Base-by-base conservation (phyloP, 495 filamentous ascomycete species). In the Schizothecium vesticola region DNA sequence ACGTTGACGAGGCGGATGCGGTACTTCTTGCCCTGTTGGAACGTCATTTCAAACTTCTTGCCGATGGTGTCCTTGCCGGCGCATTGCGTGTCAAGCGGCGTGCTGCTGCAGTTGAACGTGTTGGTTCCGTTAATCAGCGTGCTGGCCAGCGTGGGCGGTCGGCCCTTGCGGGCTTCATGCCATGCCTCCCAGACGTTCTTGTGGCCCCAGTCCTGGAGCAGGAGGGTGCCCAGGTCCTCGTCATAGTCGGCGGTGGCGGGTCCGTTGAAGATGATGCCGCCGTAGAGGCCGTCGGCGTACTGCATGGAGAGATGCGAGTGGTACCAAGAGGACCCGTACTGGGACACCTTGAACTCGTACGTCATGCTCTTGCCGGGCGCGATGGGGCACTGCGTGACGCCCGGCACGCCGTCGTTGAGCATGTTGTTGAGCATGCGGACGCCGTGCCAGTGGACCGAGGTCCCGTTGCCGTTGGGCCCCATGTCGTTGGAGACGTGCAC, bases 321-420 rank as follows among this genome's bases (percentile, higher is more conserved):
- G 55, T 83, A 88, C 84, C 84, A 88, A 2, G 76, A 76, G 1
- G 82, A 82, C 6, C 88, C 88, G 59, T 88, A 88, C 63, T 86
- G 81, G 1, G 72, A 79, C 0, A 80, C 84, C 25, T 77, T 74
- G 63, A 84, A 88, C 26, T 70, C 76, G 69, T 90, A 89, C 1
- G 84, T 87, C 57, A 82, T 73, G 6, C 62, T 71, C 6, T 75
- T 65, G 24, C 82, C 82, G 0, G 83, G 81, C 11, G 82, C 74
- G 56, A 86, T 84, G 1, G 83, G 82, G 61, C 84, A 86, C 67
- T 86, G 80, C 0, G 81, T 78, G 10, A 84, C 73, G 8, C 75
- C 76, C 4, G 77, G 76, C 0, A 84, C 80, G 29, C 83, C 83
- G 63, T 85, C 82, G 60, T 75, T 71, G 51, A 84, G 63, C 72